Percentiles rank a stretch among this genome's conserved stretches.
These are phyloP conservation scores for Trichoderma harzianum DNA, from an alignment of 2,329 filamentous ascomycete genomes.

Conservation along the genomic window DNA sequence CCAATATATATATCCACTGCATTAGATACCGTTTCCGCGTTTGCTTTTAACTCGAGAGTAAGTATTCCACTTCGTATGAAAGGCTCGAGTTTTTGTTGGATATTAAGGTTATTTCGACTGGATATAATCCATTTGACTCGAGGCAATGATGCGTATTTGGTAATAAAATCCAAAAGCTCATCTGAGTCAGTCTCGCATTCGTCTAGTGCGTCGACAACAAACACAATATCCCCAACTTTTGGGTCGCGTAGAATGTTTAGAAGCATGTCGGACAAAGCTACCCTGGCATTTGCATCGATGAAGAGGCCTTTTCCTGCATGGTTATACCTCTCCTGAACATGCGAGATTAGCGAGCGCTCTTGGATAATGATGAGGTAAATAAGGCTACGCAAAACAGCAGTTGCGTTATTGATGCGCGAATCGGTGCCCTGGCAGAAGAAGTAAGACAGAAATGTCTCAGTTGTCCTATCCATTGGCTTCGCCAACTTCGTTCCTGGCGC, in stretches of 20 bases:
- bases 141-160: too few relatives aligned
- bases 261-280: neutral
- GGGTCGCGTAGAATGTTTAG: neutral
- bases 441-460: neutral
- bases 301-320: neutral
- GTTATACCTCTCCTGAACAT: neutral
- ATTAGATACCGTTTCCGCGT: neutral
- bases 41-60: neutral
- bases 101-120: conserved; percentile 36
- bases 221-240: neutral
- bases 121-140: conserved; percentile 41
- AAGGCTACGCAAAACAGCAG: neutral
- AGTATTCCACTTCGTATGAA: neutral
- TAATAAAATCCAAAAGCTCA: conserved; percentile 37
- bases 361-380: neutral
- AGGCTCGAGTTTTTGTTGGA: neutral
- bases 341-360: neutral
- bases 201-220: conserved; percentile 47
- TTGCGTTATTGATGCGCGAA: neutral
- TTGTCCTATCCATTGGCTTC: neutral
- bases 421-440: neutral
- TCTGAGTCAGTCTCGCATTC: conserved; percentile 32
- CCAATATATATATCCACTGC: neutral
- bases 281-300: neutral
- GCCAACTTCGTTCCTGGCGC: neutral